Evolutionary conservation across 305 asterid species (phyloP), one percentile per base, ranked within the genome.

Genomic region (Fraxinus albicans): DNA sequence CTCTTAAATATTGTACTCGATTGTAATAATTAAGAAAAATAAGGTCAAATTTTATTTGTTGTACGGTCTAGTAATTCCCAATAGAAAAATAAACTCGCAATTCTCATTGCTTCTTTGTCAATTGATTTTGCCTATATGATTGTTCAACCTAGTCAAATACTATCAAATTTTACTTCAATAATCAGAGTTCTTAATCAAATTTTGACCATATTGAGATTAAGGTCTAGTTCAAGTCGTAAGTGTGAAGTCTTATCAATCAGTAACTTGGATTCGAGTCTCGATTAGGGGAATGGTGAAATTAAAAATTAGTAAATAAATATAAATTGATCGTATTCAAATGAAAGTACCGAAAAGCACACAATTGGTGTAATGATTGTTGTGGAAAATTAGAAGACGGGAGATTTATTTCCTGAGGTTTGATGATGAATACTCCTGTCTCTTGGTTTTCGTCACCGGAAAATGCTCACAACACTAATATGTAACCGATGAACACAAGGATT

Each of bases 11-110:
- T 58, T 58, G 27, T 58, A 19, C 29, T 19, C 29, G 0, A 58
- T 9, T 58, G 12, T 6, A 58, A 19, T 58, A 58, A 19, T 58
- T 55, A n/a, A 55, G 65, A 19, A 58, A 58, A 58, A 19, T 58
- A 58, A 58, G 69, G 0, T 58, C 27, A 58, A 58, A 0, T 58
- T 58, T 6, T 19, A 58, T 58, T 8, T 2, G 7, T 21, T 58
- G 12, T 6, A 58, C 3, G 4, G 69, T 21, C 4, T 58, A 58
- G 69, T 19, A 4, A 58, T 58, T 58, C 29, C 29, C 27, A 0
- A 89, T 84, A 80, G 85, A 84, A 73, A 65, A 83, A 72, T 19
- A 82, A 73, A 25, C 77, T 76, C 55, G 86, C 91, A 4, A 82
- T 79, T 35, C 2, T 42, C 88, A 86, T 80, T 13, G 77, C 77